Evolutionary conservation across 2,329 filamentous ascomycete genomes (phyloP), one percentile per base, ranked within the genome.

Genomic region (Cladosporium sp.): DNA sequence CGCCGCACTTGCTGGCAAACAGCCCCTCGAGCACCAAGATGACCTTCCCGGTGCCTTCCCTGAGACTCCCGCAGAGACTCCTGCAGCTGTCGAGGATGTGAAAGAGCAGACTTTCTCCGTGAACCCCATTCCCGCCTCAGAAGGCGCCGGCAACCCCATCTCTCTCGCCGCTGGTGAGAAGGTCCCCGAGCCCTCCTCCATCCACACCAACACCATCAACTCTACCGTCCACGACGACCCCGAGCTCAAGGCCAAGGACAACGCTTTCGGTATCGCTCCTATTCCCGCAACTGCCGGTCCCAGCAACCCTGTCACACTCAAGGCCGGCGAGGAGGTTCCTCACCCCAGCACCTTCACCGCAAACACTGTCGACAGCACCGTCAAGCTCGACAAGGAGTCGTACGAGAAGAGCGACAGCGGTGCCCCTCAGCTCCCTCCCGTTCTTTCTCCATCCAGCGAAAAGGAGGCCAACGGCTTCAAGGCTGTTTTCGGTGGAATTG

Each of bases 321-420:
- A 79, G 19, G 86, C 91, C 3, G 90, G 90, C 60, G 88, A 95
- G 72, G 82, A 84, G 67, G 79, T 95, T 8, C 91, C 91, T 35
- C 77, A 86, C 41, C 68, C 77, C 20, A 78, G 72, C 67, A 78
- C 78, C 20, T 63, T 90, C 59, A 83, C 82, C 41, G 69, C 77
- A 45, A 86, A 87, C 67, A 84, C 89, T 43, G 79, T 95, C 62
- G 81, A 84, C 36, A 81, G 78, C 57, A 79, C 75, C 20, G 76
- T 75, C 30, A 76, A 72, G 62, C 79, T 88, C 16, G 91, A 96
- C 67, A 79, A 89, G 67, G 87, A 83, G 59, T 92, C 88, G 1
- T 97, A 96, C 69, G 85, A 94, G 67, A 87, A 87, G 68, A 83
- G 84, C 56, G 86, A 86, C 62, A 78, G 83, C 51, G 62, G 63